Base-by-base conservation (phyloP, 192 early-diverging fungal genomes). In the Thamnidium elegans region DNA sequence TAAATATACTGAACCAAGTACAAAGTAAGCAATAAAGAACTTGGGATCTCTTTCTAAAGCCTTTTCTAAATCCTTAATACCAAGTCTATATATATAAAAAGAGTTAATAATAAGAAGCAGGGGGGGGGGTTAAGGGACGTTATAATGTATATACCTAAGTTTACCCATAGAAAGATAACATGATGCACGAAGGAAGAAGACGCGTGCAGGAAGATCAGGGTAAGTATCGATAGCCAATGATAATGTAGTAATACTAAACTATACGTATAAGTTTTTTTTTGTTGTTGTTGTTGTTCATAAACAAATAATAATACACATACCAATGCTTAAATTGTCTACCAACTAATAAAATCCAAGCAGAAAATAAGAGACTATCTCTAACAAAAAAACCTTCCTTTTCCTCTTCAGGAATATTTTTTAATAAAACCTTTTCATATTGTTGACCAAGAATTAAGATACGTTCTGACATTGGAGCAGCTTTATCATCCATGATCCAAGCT, bases 401-500 rank as follows among this genome's bases (percentile, higher is more conserved):
- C 15, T 71, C 72, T 10, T 68, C 70, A 32, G 76, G 69, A 55
- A 72, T 63, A 21, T 74, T 65, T 58, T 68, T 69, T 45, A 69
- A 67, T 51, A 71, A 42, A n/a, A 69, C 67, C 67, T 77, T 77
- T 62, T 86, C 84, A 31, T 83, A 86, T 67, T 86, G 84, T 61
- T 86, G 81, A 21, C 80, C 84, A 47, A 86, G 76, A 65, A 80
- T 79, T 47, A 86, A 73, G 17, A 86, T 79, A 30, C 84, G 70
- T 48, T 81, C 78, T 53, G 80, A 80, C 80, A 86, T 81, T 44
- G 76, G 72, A 47, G 80, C 79, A 30, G 81, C 84, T 68, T 83
- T 83, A 53, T 86, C 84, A 67, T 86, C 84, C 56, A 86, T 66
- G 47, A 86, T 66, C 75, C 81, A 86, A 19, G 84, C 84, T 44